Percentiles rank a stretch among this genome's conserved stretches.
phyloP scores from a whole-genome alignment of 768 basidiomycete genomes.

The Guyanaporus albipodus region DNA sequence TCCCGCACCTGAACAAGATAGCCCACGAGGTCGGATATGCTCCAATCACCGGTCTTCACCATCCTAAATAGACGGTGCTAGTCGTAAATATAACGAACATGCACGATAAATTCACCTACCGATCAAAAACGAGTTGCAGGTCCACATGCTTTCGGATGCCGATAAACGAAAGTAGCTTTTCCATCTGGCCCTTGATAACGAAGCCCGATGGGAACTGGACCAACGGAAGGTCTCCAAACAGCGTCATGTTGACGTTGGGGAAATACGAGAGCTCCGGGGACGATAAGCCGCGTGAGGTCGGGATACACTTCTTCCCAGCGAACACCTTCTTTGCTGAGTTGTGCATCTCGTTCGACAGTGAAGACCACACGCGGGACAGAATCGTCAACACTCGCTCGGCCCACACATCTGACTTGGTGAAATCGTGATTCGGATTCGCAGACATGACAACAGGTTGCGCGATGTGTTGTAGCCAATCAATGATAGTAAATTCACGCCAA shows the following conservation, averaged over 20 bases:
- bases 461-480: slow-evolving; percentile 74
- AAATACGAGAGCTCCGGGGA: slow-evolving; percentile 77
- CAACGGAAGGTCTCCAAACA: slow-evolving; percentile 83
- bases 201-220: slow-evolving; percentile 65
- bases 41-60: slow-evolving; percentile 3
- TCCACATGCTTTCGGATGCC: slow-evolving; percentile 92
- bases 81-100: not conserved
- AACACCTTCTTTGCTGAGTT: slow-evolving; percentile 41
- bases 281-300: slow-evolving; percentile 58
- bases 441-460: slow-evolving; percentile 43
- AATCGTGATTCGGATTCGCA: slow-evolving; percentile 49
- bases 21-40: not conserved
- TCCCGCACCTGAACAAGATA: slow-evolving; percentile 3
- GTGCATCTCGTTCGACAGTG: slow-evolving; percentile 47
- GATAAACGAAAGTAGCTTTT: slow-evolving; percentile 64
- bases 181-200: slow-evolving; percentile 62
- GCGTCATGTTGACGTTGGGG: slow-evolving; percentile 66
- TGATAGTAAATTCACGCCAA: slow-evolving; percentile 73
- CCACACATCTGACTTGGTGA: slow-evolving; percentile 65
- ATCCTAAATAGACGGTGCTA: slow-evolving; percentile 4
- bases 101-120: slow-evolving; percentile 40
- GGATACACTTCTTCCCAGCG: slow-evolving; percentile 45
- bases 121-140: slow-evolving; percentile 87
- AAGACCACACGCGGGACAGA: slow-evolving; percentile 69
- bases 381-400: slow-evolving; percentile 73